Base-by-base conservation (phyloP, 2,329 filamentous ascomycete species). In the Aureobasidium leucospermi region DNA sequence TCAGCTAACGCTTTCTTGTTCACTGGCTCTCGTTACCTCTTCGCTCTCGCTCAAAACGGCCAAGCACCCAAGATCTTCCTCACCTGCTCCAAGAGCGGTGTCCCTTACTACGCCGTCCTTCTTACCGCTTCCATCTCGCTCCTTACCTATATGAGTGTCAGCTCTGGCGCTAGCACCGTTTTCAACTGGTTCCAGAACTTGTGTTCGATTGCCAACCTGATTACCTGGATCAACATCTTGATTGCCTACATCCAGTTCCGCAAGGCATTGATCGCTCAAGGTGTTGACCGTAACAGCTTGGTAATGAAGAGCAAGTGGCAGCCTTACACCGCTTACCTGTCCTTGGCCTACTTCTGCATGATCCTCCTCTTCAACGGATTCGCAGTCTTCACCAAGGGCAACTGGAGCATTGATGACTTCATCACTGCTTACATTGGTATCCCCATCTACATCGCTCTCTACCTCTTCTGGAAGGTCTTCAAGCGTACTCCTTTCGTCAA, bases 1-100 rank as follows among this genome's bases (percentile, higher is more conserved):
- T 80, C 86, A 0, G 84, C 82, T 0, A 90, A 90, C 65, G 84
- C 86, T 64, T 83, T 81, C 67, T 75, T 91, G 56, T 79, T 79
- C 66, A 76, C 77, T 2, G 78, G 77, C 10, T 81, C 78, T 6
- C 76, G 81, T 62, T 78, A 78, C 59, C 73, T 83, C 9, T 81
- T 80, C 63, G 73, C 71, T 61, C 67, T 78, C 42, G 75, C 76
- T 1, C 75, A 80, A 64, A 79, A 79, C 63, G 71, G 75, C 3
- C 79, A 81, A 63, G 81, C 80, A 1, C 81, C 81, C 2, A 73
- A 69, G 56, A 73, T 83, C 65, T 63, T 68, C 46, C 69, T 81
- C 48, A 76, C 73, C 64, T 80, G 77, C 66, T 73, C 74, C 56
- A 78, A 74, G 67, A 66, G 59, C 49, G 76, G 75, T 68, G 75